Conservation (phyloP, 192 early-diverging fungal species). For the Linnemannia exigua region DNA sequence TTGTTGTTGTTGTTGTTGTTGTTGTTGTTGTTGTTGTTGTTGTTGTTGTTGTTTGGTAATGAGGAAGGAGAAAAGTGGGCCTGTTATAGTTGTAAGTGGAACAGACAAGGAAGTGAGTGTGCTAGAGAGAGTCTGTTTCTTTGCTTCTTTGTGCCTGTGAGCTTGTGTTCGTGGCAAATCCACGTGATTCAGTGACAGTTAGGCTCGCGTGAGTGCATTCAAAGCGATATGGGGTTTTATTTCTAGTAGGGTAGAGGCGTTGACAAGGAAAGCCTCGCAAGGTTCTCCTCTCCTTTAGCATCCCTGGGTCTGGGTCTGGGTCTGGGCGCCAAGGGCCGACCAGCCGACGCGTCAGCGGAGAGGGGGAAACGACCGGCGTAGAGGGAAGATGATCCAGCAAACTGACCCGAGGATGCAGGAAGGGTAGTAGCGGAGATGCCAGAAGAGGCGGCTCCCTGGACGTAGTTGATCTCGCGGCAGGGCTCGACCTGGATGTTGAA, state of each 20-base stretch:
- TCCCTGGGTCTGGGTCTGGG: background rate
- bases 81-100: too few species aligned
- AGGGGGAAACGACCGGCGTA: background rate
- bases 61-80: too few species aligned
- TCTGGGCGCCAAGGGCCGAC: background rate
- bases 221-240: background rate
- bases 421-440: background rate
- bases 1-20: too few species aligned
- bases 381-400: background rate
- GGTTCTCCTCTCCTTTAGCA: background rate
- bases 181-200: background rate
- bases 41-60: too few species aligned
- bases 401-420: background rate
- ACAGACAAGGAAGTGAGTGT: too few species aligned
- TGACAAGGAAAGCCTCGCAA: background rate
- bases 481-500: slow-evolving; percentile 47
- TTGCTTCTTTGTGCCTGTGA: too few species aligned
- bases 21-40: too few species aligned
- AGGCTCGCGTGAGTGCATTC: background rate
- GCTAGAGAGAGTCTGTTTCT: too few species aligned
- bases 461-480: background rate
- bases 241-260: background rate
- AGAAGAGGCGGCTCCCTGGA: background rate
- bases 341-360: background rate
- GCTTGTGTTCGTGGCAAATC: too few species aligned